Evolutionary conservation across 176 grass and related monocot genomes (phyloP), one percentile per base, ranked within the genome.

Genomic region (Dactylis glomerata): DNA sequence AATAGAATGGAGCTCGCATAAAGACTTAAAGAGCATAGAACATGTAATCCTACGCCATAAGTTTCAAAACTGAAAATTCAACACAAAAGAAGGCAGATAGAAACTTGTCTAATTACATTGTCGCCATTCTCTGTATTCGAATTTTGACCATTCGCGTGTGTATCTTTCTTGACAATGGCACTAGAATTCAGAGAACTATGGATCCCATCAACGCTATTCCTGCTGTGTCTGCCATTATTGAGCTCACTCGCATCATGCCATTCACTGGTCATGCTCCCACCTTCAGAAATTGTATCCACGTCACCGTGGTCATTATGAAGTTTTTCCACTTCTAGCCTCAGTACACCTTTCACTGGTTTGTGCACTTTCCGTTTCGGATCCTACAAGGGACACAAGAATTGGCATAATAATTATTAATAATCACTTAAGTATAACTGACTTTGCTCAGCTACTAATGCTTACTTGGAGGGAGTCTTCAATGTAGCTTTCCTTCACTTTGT

Each of bases 401-500:
- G 75, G 66, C 49, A 62, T 84, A 67, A 51, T 24, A 85, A 49
- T 66, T 80, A 75, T 32, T 34, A 77, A 77, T 63, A 36, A 83
- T 54, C 4, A 78, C 8, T 62, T 9, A 71, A 84, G 62, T 61
- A 73, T 13, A 86, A 57, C 42, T 47, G 31, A 77, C 56, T 76
- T 38, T 77, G 83, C 22, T 64, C 61, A 8, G 61, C 31, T 33
- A 74, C 12, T 79, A 33, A 12, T 89, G 44, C 70, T 90, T 85
- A 99, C 96, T 81, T 96, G 96, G 92, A 99, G 84, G 59, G 92
- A 96, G 44, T 99, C 96, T 76, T 99, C 93, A 51, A 94, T 99
- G 50, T 99, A 99, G 86, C 91, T 91, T 88, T 99, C 96, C 86
- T 99, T 99, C 86, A 94, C 93, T 90, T 99, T 99, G 76, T 94